phyloP scores from a whole-genome alignment of 129 eudicot genomes.

The Lonicera japonica region DNA sequence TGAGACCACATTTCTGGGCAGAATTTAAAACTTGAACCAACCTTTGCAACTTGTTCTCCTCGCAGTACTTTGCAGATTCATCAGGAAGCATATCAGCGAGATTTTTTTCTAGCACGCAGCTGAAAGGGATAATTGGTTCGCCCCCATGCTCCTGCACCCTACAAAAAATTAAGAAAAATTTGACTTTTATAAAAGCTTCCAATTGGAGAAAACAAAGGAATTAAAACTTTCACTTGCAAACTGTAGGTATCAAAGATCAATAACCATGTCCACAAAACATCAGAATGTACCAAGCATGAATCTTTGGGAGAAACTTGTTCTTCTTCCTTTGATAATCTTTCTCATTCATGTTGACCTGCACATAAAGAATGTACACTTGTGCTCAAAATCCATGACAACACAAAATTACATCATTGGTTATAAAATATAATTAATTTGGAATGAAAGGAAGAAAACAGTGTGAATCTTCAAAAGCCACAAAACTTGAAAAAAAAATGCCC shows the following conservation, averaged over 20 bases:
- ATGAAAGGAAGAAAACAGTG: not conserved
- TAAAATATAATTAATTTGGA: not conserved
- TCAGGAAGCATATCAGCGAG: conserved; percentile 85
- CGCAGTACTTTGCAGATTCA: conserved; percentile 83
- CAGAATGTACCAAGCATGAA: conserved; percentile 85
- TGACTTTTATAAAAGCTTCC: not conserved
- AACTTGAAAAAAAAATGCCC: not conserved
- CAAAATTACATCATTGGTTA: not conserved
- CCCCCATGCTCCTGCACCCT: conserved; percentile 99
- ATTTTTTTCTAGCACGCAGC: conserved; percentile 82
- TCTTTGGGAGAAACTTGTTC: conserved; percentile 97
- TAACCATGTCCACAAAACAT: not conserved
- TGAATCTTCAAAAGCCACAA: not conserved
- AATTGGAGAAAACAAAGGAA: too few species aligned
- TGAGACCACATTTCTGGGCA: not conserved
- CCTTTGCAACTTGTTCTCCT: conserved; percentile 87
- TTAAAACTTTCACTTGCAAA: too few species aligned
- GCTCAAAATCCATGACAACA: conserved; percentile 3
- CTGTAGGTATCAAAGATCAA: conserved; percentile 2
- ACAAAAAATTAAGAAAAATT: conserved; percentile 5
- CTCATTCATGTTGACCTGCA: conserved; percentile 93
- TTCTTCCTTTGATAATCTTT: conserved; percentile 90
- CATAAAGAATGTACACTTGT: not conserved
- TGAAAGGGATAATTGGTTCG: conserved; percentile 83
- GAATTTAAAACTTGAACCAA: conserved; percentile 13